A percentile compares a stretch with the other conserved stretches of the same genome.
These are phyloP conservation scores for Neurospora intermedia DNA, from an alignment of 495 filamentous ascomycete genomes.

Conservation along the genomic window DNA sequence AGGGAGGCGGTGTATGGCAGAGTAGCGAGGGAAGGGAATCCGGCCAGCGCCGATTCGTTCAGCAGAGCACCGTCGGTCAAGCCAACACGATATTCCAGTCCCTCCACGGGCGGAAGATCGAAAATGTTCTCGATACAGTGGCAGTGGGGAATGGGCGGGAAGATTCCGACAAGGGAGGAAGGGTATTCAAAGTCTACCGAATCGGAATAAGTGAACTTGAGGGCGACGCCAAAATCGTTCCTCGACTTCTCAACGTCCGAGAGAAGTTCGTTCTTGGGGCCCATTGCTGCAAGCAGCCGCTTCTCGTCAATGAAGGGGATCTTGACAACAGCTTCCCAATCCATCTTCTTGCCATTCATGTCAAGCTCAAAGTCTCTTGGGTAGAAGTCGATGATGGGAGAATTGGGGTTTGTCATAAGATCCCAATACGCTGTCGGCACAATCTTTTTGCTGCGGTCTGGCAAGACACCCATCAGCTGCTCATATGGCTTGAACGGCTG, in stretches of 20 bases:
- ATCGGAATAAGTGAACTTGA: conserved; percentile 84
- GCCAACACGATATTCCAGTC: conserved; percentile 74
- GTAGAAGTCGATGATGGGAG: conserved; percentile 98
- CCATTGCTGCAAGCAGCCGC: conserved; percentile 75
- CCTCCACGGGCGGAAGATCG: conserved; percentile 86
- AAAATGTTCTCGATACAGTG: conserved; percentile 92
- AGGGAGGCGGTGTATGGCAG: conserved; percentile 69
- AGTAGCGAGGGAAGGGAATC: conserved; percentile 82
- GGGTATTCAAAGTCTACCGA: conserved; percentile 70
- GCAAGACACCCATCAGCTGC: conserved; percentile 96
- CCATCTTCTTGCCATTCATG: conserved; percentile 99
- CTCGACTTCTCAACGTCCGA: conserved; percentile 64
- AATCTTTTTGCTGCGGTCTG: conserved; percentile 92
- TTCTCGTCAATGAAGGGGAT: conserved; percentile 97
- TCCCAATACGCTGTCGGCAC: conserved; percentile 81
- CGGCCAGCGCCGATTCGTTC: conserved; percentile 70
- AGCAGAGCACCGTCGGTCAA: conserved; percentile 80
- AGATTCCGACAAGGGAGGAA: conserved; percentile 78
- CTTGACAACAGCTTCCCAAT: conserved; percentile 98
- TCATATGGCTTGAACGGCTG: conserved; percentile 92
- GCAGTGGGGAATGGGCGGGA: conserved; percentile 80
- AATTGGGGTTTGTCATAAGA: conserved; percentile 81
- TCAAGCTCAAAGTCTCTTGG: conserved; percentile 95
- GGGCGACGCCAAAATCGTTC: conserved; percentile 81
- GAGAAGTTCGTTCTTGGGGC: conserved; percentile 65